Conservation (phyloP, 2,329 filamentous ascomycete species). For the Exophiala sp. region DNA sequence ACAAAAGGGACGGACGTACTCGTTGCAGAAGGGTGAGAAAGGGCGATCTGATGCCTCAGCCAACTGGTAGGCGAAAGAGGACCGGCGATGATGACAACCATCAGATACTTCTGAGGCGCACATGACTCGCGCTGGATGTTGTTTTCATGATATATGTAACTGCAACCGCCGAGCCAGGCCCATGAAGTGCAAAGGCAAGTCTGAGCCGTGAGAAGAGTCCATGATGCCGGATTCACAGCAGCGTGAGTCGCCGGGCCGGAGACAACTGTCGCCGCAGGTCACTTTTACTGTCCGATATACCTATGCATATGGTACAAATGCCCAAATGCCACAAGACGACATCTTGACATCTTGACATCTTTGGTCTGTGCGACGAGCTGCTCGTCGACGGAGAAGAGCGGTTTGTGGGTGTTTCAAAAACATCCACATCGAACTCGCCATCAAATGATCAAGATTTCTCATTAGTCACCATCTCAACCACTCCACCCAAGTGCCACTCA, state of each 20-base stretch:
- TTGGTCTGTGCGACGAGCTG: too few relatives aligned
- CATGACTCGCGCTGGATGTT: constrained; percentile 32
- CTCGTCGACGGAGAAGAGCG: constrained; percentile 18
- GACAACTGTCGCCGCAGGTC: too few relatives aligned
- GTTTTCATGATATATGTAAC: constrained; percentile 23
- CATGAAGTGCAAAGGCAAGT: constrained; percentile 32
- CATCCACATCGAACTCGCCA: too few relatives aligned
- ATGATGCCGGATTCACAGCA: too few relatives aligned
- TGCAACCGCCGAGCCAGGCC: constrained; percentile 19
- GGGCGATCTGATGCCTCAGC: too few relatives aligned
- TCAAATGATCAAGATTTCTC: not conserved
- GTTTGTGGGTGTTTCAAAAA: too few relatives aligned
- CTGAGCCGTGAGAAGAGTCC: constrained; percentile 24
- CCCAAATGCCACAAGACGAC: too few relatives aligned
- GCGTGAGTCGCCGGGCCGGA: not conserved
- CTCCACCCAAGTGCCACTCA: too few relatives aligned
- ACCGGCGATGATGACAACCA: constrained; percentile 30
- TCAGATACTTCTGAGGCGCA: constrained; percentile 69
- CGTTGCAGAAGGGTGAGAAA: constrained; percentile 16
- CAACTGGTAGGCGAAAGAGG: too few relatives aligned
- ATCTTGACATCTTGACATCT: too few relatives aligned
- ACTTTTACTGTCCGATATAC: too few relatives aligned
- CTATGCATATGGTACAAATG: too few relatives aligned
- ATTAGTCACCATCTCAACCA: not conserved
- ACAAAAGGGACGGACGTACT: constrained; percentile 61